These are phyloP conservation scores for Endogone sp. DNA, from an alignment of 192 early-diverging fungal species.

Conservation along the genomic window DNA sequence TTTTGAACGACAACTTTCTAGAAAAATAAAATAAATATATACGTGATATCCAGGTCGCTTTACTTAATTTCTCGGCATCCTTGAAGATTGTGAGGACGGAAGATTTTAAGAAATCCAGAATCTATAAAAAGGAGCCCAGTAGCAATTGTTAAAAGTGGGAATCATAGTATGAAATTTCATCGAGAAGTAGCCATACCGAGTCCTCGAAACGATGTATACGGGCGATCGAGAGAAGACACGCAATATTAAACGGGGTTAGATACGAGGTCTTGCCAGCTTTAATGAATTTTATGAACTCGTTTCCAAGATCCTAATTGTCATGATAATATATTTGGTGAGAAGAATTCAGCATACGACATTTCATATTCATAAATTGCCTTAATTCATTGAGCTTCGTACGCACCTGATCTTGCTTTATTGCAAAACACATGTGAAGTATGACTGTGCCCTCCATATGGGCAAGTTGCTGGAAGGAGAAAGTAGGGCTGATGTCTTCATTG, in stretches of 20 bases:
- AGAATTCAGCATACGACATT: too few relatives aligned
- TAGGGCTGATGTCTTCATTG: not conserved
- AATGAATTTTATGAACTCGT: slow-evolving; percentile 49
- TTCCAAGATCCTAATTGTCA: slow-evolving; percentile 38
- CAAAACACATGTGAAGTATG: slow-evolving; percentile 68
- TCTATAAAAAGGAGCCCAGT: slow-evolving; percentile 10
- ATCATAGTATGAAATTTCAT: not conserved
- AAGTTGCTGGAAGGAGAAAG: slow-evolving; percentile 11
- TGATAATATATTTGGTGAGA: not conserved
- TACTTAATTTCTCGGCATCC: slow-evolving; percentile 39
- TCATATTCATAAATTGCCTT: too few relatives aligned
- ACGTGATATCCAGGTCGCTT: slow-evolving; percentile 40
- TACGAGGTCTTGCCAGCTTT: slow-evolving; percentile 32
- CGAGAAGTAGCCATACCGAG: slow-evolving; percentile 28
- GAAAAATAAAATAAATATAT: too few relatives aligned
- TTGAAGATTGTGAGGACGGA: slow-evolving; percentile 39
- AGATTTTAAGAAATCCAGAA: slow-evolving; percentile 44
- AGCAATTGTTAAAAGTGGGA: not conserved
- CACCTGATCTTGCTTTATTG: slow-evolving; percentile 71
- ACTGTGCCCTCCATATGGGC: slow-evolving; percentile 59
- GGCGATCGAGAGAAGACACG: slow-evolving; percentile 63
- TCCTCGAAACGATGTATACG: slow-evolving; percentile 70
- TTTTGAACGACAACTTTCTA: too few relatives aligned
- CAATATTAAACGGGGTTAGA: slow-evolving; percentile 60
- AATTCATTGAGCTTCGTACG: not conserved